Evolutionary conservation across 192 early-diverging fungal species (phyloP).

Genomic region (Rhizophagus prolifer): DNA sequence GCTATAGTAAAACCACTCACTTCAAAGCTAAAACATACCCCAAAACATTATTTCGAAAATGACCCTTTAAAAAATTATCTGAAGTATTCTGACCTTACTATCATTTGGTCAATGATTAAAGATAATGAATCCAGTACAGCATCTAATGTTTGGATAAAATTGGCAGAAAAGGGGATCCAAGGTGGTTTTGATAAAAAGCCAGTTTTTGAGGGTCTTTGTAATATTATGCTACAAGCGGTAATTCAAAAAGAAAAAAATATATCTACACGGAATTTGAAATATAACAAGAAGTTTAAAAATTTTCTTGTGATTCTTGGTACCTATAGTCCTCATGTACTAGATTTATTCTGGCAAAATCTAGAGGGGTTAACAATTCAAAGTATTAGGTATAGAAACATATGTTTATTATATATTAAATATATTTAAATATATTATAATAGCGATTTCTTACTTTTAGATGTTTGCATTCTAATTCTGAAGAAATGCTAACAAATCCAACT

Average conservation of each 20-base stretch:
- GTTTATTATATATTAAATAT: too few species aligned
- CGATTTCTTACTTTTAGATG: too few species aligned
- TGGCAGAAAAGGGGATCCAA: not conserved
- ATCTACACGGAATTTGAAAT: not conserved
- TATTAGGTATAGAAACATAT: not conserved
- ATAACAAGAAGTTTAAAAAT: not conserved
- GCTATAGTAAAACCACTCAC: slow-evolving; percentile 20
- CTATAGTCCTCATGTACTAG: not conserved
- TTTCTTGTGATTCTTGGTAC: not conserved
- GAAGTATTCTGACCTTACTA: not conserved
- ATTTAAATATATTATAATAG: too few species aligned
- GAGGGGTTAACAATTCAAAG: not conserved
- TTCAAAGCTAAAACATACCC: slow-evolving; percentile 8
- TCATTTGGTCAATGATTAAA: not conserved
- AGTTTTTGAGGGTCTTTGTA: not conserved
- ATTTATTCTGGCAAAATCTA: not conserved
- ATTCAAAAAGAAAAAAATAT: not conserved
- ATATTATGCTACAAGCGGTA: not conserved
- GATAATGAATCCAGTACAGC: not conserved
- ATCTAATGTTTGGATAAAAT: not conserved
- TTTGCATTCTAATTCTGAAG: too few species aligned
- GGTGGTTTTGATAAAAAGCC: not conserved
- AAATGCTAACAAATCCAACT: not conserved
- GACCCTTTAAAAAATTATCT: not conserved
- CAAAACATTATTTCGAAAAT: not conserved